Conservation (phyloP, 768 basidiomycete species). For the Russula emetica region DNA sequence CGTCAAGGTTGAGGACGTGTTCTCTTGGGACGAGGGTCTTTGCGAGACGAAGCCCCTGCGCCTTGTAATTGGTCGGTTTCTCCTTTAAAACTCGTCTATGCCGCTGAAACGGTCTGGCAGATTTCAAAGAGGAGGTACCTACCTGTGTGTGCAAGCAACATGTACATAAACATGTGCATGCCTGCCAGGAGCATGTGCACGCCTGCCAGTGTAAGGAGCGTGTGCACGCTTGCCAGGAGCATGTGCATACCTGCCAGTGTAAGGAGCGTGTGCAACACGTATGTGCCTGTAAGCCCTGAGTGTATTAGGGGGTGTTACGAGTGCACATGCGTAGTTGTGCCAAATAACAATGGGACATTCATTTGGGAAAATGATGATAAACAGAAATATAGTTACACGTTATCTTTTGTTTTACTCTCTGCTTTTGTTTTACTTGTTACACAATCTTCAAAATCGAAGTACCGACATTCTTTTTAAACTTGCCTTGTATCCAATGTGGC, state of each 20-base stretch:
- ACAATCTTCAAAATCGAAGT: background rate
- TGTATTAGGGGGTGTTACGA: background rate
- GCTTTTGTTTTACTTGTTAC: background rate
- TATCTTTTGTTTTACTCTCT: background rate
- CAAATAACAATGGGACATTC: background rate
- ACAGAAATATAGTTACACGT: background rate
- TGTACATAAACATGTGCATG: background rate
- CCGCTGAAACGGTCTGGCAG: background rate
- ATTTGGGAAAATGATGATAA: background rate
- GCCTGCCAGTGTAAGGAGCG: background rate
- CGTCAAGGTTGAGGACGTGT: slow-evolving; percentile 30
- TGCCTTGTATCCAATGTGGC: background rate
- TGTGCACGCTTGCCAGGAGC: background rate
- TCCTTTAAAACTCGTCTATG: background rate
- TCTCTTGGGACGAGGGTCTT: slow-evolving; percentile 35
- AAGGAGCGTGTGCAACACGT: background rate
- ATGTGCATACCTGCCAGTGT: background rate
- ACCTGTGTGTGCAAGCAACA: background rate
- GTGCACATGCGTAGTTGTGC: background rate
- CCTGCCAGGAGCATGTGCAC: too few species aligned
- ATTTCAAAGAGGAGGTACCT: background rate
- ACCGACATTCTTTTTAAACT: background rate
- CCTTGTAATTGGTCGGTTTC: slow-evolving; percentile 37
- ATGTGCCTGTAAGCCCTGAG: background rate
- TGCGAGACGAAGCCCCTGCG: slow-evolving; percentile 38